Conservation (phyloP, 1,139 yeast genomes). For the Geotrichum candidum region DNA sequence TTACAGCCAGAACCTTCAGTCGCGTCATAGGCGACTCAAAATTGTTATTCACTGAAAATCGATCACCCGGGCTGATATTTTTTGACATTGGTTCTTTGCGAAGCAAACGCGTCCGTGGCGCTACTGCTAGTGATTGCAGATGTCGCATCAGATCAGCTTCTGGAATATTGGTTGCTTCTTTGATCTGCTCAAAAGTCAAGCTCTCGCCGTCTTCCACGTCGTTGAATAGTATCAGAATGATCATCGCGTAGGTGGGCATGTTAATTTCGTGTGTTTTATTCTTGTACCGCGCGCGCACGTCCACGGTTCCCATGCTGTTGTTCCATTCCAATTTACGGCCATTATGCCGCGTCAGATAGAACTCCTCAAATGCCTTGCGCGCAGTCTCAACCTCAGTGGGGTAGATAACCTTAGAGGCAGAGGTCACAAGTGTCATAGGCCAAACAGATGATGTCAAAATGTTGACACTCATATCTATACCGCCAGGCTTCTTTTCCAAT, state of each 20-base stretch:
- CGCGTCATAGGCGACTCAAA: slow-evolving; percentile 68
- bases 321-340: slow-evolving; percentile 81
- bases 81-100: slow-evolving; percentile 67
- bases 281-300: slow-evolving; percentile 47
- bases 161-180: slow-evolving; percentile 65
- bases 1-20: slow-evolving; percentile 73
- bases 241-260: slow-evolving; percentile 74
- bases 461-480: slow-evolving; percentile 43
- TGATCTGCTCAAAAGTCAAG: slow-evolving; percentile 57
- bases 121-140: slow-evolving; percentile 77
- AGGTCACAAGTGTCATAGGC: slow-evolving; percentile 54
- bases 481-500: slow-evolving; percentile 19
- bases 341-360: slow-evolving; percentile 57
- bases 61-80: slow-evolving; percentile 59
- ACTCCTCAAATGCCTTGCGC: slow-evolving; percentile 41
- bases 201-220: slow-evolving; percentile 47
- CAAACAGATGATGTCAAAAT: slow-evolving; percentile 54
- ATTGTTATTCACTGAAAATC: slow-evolving; percentile 60
- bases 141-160: slow-evolving; percentile 67
- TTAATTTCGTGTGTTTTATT: slow-evolving; percentile 71
- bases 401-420: slow-evolving; percentile 50
- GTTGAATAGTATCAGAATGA: slow-evolving; percentile 67
- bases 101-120: slow-evolving; percentile 71
- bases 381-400: slow-evolving; percentile 44
- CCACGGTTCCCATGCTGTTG: slow-evolving; percentile 71